Base-by-base conservation (phyloP, 495 filamentous ascomycete genomes). In the Penicillium herquei region DNA sequence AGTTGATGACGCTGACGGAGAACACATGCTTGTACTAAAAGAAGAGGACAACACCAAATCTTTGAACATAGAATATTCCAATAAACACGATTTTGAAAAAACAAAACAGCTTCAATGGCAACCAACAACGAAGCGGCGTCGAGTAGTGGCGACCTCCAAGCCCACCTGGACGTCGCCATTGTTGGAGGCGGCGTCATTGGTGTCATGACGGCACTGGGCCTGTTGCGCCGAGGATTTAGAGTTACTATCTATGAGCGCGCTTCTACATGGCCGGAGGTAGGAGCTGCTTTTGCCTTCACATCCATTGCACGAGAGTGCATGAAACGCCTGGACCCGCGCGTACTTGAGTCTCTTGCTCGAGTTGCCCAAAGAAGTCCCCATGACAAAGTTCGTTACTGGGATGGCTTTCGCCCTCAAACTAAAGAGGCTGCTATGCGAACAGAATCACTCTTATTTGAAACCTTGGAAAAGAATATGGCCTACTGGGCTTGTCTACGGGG, bases 231-330 rank as follows among this genome's bases (percentile, higher is more conserved):
- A 17, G 57, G 60, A 14, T 60, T 87, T 39, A 65, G 71, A 1
- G 59, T 78, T 47, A 79, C 70, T 6, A 64, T 85, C 49, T 87
- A 84, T 68, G 83, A 85, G 55, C 72, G 79, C 9, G 76, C 76
- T 0, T 47, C 62, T 6, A 57, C 58, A 0, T 80, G 85, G 39
- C 68, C 69, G 1, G 80, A 83, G 56, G 78, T 88, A 4, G 86
- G 86, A 30, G 86, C 85, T 2, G 86, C 85, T 10, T 75, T 88
- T 3, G 78, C 74, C 10, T 80, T 88, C 37, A 79, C 80, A 0
- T 78, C 83, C 34, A 87, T 87, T 62, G 75, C 84, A 7, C 69
- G 78, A 6, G 68, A 74, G 2, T 84, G 84, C 0, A 83, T 88
- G 78, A 59, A 64, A 6, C 39, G 80, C 6, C 76, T 85, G 46